phyloP scores from a whole-genome alignment of 75 land plant species.

The Selaginella tamariscina region DNA sequence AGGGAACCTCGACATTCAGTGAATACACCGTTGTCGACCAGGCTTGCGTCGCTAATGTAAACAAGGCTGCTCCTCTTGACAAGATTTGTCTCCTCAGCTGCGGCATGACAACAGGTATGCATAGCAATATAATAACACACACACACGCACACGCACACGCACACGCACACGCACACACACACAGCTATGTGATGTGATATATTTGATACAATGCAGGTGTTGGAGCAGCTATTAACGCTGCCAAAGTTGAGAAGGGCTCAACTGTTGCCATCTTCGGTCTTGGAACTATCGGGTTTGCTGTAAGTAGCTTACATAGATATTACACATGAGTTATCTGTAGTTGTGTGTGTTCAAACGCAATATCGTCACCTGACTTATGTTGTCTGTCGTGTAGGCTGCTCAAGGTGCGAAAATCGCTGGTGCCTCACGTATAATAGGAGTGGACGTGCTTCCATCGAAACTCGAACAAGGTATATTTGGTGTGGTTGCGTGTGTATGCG shows the following conservation, averaged over 20 bases:
- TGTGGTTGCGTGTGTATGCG: neutral
- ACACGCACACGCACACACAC: too few relatives aligned
- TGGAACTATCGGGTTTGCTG: neutral
- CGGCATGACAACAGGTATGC: slow-evolving; percentile 9
- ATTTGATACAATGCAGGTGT: neutral
- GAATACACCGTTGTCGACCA: slow-evolving; percentile 10
- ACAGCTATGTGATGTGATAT: neutral
- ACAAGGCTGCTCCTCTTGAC: slow-evolving; percentile 6
- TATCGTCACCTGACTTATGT: neutral
- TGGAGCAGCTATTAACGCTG: neutral
- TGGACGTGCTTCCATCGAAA: slow-evolving; percentile 39
- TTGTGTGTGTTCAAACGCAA: too few relatives aligned
- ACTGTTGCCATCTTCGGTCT: neutral
- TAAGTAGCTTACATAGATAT: too few relatives aligned
- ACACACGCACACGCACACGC: too few relatives aligned
- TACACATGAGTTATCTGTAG: too few relatives aligned
- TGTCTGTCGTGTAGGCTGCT: slow-evolving; percentile 32
- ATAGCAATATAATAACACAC: neutral
- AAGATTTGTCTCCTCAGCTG: slow-evolving; percentile 7
- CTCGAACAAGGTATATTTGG: slow-evolving; percentile 36
- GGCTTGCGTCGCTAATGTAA: neutral
- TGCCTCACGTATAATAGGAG: slow-evolving; percentile 62
- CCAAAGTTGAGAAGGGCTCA: neutral
- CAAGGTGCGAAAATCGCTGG: slow-evolving; percentile 62
- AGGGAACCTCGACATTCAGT: slow-evolving; percentile 6